Conservation (phyloP, 2,329 filamentous ascomycete genomes). For the Fusarium bactridioides region DNA sequence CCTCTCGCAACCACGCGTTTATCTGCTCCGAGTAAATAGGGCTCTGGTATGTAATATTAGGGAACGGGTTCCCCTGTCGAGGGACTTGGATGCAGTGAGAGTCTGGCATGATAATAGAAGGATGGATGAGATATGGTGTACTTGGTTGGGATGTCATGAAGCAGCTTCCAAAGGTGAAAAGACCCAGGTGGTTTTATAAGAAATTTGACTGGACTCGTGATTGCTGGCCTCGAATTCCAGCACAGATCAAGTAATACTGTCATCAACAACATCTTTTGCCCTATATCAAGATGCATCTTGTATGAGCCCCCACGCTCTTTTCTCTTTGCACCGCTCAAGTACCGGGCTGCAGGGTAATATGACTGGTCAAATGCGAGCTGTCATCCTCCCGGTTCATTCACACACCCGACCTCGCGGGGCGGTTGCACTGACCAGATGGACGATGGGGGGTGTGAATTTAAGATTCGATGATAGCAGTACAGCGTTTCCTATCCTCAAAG, state of each 20-base stretch:
- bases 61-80: neutral
- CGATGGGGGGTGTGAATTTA: neutral
- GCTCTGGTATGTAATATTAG: neutral
- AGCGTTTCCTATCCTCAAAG: no score
- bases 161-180: neutral
- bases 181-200: neutral
- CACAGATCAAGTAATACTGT: neutral
- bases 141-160: neutral
- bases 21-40: neutral
- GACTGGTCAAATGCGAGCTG: neutral
- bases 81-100: neutral
- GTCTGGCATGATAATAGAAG: neutral
- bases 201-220: neutral
- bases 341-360: neutral
- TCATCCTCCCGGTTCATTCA: neutral
- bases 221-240: neutral
- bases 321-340: neutral
- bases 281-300: neutral
- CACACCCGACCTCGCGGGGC: neutral
- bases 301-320: neutral
- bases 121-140: neutral
- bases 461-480: neutral
- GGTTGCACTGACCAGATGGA: no score
- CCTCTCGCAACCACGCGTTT: constrained; percentile 6
- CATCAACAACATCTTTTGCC: neutral